Evolutionary conservation across 805 yeast genomes (phyloP).

Genomic region (Alloascoidea hylecoeti): DNA sequence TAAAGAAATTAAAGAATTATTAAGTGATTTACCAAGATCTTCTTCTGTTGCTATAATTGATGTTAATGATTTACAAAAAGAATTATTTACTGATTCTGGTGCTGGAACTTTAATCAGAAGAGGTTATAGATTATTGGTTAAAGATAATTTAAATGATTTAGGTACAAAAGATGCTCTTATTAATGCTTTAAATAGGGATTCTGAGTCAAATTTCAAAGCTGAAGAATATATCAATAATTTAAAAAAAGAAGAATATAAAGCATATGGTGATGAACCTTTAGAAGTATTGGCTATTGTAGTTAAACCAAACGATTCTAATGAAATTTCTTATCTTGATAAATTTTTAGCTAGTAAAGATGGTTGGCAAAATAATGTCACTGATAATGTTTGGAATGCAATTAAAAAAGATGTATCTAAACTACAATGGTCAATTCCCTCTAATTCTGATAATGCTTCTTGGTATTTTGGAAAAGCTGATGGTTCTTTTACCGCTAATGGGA

Average conservation of each 20-base stretch:
- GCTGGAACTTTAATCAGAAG: slow-evolving; percentile 86
- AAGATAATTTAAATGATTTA: slow-evolving; percentile 25
- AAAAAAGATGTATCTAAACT: slow-evolving; percentile 51
- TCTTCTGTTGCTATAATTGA: slow-evolving; percentile 82
- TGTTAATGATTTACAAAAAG: slow-evolving; percentile 75
- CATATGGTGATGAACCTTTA: slow-evolving; percentile 79
- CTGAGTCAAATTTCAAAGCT: slow-evolving; percentile 45
- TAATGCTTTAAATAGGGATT: slow-evolving; percentile 53
- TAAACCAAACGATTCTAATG: slow-evolving; percentile 12
- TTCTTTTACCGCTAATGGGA: slow-evolving; percentile 57
- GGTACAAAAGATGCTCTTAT: slow-evolving; percentile 37
- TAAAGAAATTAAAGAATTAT: slow-evolving; percentile 69
- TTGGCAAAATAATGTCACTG: slow-evolving; percentile 80
- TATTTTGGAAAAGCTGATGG: slow-evolving; percentile 72
- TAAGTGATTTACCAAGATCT: slow-evolving; percentile 74
- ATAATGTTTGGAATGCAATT: slow-evolving; percentile 62
- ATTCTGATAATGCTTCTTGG: slow-evolving; percentile 68
- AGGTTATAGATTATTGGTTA: slow-evolving; percentile 57
- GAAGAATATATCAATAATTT: slow-evolving; percentile 60
- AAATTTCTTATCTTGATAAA: slow-evolving; percentile 56
- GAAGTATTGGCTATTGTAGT: slow-evolving; percentile 65
- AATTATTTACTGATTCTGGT: slow-evolving; percentile 79
- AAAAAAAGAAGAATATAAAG: slow-evolving; percentile 41
- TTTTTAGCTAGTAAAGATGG: slow-evolving; percentile 64
- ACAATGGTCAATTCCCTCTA: slow-evolving; percentile 70